A percentile compares a stretch with the other conserved stretches of the same genome.
These are phyloP conservation scores for Xanthoconium separans DNA, from an alignment of 1,284 basidiomycete species.

Conservation along the genomic window DNA sequence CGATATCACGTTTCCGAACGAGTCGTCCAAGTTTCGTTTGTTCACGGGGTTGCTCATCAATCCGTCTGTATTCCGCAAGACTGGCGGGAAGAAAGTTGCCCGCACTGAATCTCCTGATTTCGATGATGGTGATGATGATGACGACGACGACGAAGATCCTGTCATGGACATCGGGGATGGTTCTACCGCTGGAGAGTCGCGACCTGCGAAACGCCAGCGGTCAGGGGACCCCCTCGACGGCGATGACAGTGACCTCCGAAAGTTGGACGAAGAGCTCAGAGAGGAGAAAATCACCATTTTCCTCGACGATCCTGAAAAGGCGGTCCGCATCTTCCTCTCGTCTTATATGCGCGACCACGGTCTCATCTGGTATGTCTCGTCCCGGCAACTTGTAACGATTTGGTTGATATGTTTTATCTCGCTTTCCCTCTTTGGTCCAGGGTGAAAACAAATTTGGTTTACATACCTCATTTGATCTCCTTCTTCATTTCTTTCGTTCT, in stretches of 20 bases:
- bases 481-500: constrained; percentile 66
- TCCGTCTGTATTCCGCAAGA: constrained; percentile 35
- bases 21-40: constrained; percentile 47
- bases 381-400: background rate
- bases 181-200: constrained; percentile 2
- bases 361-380: constrained; percentile 51
- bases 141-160: constrained; percentile 7
- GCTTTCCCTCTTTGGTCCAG: constrained; percentile 27
- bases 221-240: constrained; percentile 20
- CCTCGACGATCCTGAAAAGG: constrained; percentile 53
- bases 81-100: constrained; percentile 22
- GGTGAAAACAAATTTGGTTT: constrained; percentile 42
- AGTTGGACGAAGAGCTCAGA: constrained; percentile 38
- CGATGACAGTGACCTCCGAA: constrained; percentile 34
- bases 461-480: constrained; percentile 52
- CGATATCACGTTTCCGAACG: constrained; percentile 1
- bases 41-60: constrained; percentile 53
- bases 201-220: constrained; percentile 24
- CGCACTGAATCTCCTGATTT: constrained; percentile 31
- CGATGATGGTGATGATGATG: constrained; percentile 23
- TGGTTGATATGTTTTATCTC: background rate
- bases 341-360: constrained; percentile 63
- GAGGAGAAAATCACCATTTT: constrained; percentile 52
- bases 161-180: constrained; percentile 3
- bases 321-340: constrained; percentile 60